Conservation (phyloP, 1,284 basidiomycete genomes). For the Heliocybe sulcata region DNA sequence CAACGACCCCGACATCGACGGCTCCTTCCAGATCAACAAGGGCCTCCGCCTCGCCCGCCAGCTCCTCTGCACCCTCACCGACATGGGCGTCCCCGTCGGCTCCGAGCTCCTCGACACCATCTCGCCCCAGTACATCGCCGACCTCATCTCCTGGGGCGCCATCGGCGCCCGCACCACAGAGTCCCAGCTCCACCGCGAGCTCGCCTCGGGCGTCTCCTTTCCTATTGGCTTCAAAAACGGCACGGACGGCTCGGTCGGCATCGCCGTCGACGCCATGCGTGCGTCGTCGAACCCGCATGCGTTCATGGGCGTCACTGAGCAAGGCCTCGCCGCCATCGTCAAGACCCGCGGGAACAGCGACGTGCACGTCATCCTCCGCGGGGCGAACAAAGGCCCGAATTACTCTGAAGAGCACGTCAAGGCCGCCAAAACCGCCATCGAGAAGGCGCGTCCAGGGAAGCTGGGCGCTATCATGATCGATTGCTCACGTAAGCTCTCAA, state of each 20-base stretch:
- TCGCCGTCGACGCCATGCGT: constrained; percentile 87
- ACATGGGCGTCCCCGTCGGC: constrained; percentile 87
- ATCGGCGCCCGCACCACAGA: constrained; percentile 90
- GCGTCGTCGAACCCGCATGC: constrained; percentile 89
- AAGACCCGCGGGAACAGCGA: constrained; percentile 91
- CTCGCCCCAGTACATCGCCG: constrained; percentile 78
- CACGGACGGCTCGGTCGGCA: constrained; percentile 82
- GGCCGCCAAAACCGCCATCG: constrained; percentile 61
- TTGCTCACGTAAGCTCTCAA: constrained; percentile 53
- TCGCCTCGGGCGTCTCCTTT: constrained; percentile 86
- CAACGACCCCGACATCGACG: constrained; percentile 90
- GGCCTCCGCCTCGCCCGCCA: constrained; percentile 85
- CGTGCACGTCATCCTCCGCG: constrained; percentile 91
- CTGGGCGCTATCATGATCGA: constrained; percentile 84
- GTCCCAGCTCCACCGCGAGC: constrained; percentile 89
- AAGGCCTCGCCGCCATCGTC: constrained; percentile 93
- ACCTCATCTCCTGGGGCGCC: constrained; percentile 75
- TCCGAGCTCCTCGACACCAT: constrained; percentile 95
- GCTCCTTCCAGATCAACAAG: constrained; percentile 95
- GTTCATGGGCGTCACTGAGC: constrained; percentile 97
- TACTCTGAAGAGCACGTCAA: constrained; percentile 72
- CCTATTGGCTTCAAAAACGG: constrained; percentile 99
- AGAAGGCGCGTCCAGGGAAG: constrained; percentile 55
- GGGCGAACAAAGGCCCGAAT: constrained; percentile 86
- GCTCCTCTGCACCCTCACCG: constrained; percentile 84